phyloP scores from a whole-genome alignment of 768 basidiomycete genomes.

The Kwoniella pini region DNA sequence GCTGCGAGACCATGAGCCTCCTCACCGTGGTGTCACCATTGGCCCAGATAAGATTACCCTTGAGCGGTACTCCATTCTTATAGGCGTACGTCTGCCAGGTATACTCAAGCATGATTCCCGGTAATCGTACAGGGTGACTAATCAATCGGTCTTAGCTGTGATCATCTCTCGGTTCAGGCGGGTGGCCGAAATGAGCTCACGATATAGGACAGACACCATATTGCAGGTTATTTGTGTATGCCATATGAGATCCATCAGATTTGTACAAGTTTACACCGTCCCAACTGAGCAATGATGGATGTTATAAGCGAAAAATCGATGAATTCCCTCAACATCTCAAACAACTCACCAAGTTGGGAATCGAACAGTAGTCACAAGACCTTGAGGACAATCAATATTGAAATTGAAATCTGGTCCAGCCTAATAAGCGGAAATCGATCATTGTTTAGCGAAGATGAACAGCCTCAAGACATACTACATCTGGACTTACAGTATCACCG shows the following conservation, averaged over 20 bases:
- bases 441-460: too few species aligned
- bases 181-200: slow-evolving; percentile 13
- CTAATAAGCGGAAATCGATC: too few species aligned
- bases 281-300: slow-evolving; percentile 15
- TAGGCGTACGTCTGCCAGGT: slow-evolving; percentile 23
- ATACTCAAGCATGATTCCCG: slow-evolving; percentile 40
- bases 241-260: slow-evolving; percentile 34
- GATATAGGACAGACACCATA: slow-evolving; percentile 34
- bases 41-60: slow-evolving; percentile 51
- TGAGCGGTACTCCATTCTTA: slow-evolving; percentile 53
- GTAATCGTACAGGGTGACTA: slow-evolving; percentile 38
- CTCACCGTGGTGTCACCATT: slow-evolving; percentile 63
- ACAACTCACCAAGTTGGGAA: slow-evolving; percentile 26
- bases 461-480: too few species aligned
- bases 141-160: not conserved
- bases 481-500: slow-evolving; percentile 39
- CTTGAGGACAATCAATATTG: slow-evolving; percentile 18
- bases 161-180: not conserved
- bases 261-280: slow-evolving; percentile 39
- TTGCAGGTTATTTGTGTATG: slow-evolving; percentile 14
- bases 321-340: too few species aligned
- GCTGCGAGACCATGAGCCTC: not conserved
- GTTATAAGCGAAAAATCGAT: too few species aligned
- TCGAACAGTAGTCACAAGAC: slow-evolving; percentile 27
- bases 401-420: slow-evolving; percentile 24